Conservation (phyloP, 2,329 filamentous ascomycete species). For the Pestalotiopsis sp. region DNA sequence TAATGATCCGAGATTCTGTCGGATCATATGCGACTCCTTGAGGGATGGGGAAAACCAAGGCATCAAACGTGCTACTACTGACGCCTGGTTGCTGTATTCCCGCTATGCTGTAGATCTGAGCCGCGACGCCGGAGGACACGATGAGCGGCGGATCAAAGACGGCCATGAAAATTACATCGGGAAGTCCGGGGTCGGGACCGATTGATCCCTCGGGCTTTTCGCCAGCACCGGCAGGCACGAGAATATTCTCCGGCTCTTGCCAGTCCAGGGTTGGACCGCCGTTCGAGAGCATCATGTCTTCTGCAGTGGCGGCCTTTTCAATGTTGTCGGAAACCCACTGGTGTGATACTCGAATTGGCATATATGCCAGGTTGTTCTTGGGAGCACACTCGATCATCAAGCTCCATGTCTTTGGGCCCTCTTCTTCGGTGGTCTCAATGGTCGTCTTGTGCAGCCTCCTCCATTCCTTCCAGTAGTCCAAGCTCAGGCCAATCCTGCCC, state of each 20-base stretch:
- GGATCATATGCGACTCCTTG: conserved; percentile 51
- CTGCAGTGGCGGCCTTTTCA: conserved; percentile 52
- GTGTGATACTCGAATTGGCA: conserved; percentile 66
- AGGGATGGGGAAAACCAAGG: conserved; percentile 55
- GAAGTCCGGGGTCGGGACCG: conserved; percentile 52
- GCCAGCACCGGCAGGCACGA: conserved; percentile 49
- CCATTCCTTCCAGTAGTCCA: conserved; percentile 77
- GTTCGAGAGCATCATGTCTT: conserved; percentile 38
- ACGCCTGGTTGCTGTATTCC: conserved; percentile 42
- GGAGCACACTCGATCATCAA: conserved; percentile 66
- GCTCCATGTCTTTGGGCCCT: conserved; percentile 58
- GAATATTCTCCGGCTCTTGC: conserved; percentile 69
- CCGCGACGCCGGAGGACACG: conserved; percentile 64
- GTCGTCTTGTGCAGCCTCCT: conserved; percentile 44
- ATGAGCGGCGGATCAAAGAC: conserved; percentile 73
- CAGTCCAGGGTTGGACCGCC: conserved; percentile 59
- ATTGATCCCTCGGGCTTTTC: conserved; percentile 46
- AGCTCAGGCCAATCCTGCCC: conserved; percentile 64
- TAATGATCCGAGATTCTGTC: conserved; percentile 58
- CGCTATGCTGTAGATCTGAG: conserved; percentile 60
- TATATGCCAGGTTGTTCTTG: conserved; percentile 31
- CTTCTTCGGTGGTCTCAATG: conserved; percentile 36
- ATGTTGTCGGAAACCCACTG: conserved; percentile 71
- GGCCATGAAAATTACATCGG: conserved; percentile 73
- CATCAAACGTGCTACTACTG: conserved; percentile 51